These are phyloP conservation scores for Myriangium duriaei DNA, from an alignment of 2,329 filamentous ascomycete genomes.

Conservation along the genomic window DNA sequence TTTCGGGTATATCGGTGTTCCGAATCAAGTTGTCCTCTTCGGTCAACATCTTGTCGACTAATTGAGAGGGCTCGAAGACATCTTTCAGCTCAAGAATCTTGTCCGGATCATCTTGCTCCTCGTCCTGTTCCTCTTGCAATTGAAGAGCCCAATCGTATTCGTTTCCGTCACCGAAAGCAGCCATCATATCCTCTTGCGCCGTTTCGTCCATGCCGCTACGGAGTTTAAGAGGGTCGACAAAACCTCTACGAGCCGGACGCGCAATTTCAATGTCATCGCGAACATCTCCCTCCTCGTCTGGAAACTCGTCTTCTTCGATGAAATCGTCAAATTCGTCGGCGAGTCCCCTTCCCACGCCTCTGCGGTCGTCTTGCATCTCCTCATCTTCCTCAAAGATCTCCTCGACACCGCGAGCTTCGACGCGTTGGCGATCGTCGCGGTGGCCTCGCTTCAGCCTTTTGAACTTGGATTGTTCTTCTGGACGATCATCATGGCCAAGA, in stretches of 20 bases:
- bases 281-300: slow-evolving; percentile 67
- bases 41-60: slow-evolving; percentile 87
- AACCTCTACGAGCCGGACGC: slow-evolving; percentile 58
- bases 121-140: slow-evolving; percentile 70
- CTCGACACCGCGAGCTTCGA: slow-evolving; percentile 60
- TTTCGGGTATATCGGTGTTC: slow-evolving; percentile 77
- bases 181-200: slow-evolving; percentile 88
- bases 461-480: slow-evolving; percentile 68
- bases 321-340: slow-evolving; percentile 81
- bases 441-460: slow-evolving; percentile 93
- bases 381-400: slow-evolving; percentile 96
- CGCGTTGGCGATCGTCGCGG: slow-evolving; percentile 51
- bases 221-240: slow-evolving; percentile 54
- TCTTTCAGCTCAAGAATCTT: slow-evolving; percentile 88
- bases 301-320: slow-evolving; percentile 90
- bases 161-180: slow-evolving; percentile 87
- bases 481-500: slow-evolving; percentile 55
- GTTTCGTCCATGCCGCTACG: slow-evolving; percentile 68
- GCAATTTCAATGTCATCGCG: slow-evolving; percentile 83
- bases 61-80: slow-evolving; percentile 92
- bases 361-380: slow-evolving; percentile 43
- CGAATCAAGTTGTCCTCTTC: slow-evolving; percentile 91
- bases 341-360: slow-evolving; percentile 34
- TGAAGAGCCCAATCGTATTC: slow-evolving; percentile 94
- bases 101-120: slow-evolving; percentile 65